phyloP scores from a whole-genome alignment of 345 rosid genomes.

The Lumnitzera littorea region DNA sequence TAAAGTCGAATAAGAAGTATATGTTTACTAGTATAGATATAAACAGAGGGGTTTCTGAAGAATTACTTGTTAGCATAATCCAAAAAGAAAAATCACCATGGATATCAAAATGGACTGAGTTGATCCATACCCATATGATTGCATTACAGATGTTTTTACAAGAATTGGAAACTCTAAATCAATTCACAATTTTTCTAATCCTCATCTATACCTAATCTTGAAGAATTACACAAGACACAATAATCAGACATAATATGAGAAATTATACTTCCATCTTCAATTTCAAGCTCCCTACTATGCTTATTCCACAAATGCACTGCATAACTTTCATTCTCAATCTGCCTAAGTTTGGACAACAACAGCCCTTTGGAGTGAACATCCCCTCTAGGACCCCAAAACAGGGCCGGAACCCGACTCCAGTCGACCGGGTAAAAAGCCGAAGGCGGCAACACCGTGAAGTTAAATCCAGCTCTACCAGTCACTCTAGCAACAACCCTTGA shows the following conservation, averaged over 20 bases:
- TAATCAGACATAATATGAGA: constrained; percentile 31
- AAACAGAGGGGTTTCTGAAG: no score
- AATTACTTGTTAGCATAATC: no score
- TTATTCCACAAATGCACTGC: constrained; percentile 51
- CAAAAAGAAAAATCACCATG: background rate
- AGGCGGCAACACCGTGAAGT: constrained; percentile 48
- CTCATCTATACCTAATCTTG: no score
- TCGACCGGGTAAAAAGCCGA: constrained; percentile 62
- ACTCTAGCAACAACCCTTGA: constrained; percentile 48
- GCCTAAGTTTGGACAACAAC: constrained; percentile 10
- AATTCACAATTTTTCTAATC: no score
- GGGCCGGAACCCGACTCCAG: constrained; percentile 48
- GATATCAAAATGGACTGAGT: background rate
- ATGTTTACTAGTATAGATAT: background rate
- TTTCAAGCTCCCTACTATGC: constrained; percentile 22
- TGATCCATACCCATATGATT: background rate
- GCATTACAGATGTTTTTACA: no score
- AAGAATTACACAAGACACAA: constrained; percentile 24
- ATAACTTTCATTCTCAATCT: constrained; percentile 25
- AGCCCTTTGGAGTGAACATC: background rate
- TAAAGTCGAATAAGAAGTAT: background rate
- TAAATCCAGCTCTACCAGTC: constrained; percentile 31
- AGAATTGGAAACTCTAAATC: no score
- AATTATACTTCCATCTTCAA: constrained; percentile 37
- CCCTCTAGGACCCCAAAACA: constrained; percentile 51